phyloP scores from a whole-genome alignment of 2,329 filamentous ascomycete species.

The Xylariaceae sp. region DNA sequence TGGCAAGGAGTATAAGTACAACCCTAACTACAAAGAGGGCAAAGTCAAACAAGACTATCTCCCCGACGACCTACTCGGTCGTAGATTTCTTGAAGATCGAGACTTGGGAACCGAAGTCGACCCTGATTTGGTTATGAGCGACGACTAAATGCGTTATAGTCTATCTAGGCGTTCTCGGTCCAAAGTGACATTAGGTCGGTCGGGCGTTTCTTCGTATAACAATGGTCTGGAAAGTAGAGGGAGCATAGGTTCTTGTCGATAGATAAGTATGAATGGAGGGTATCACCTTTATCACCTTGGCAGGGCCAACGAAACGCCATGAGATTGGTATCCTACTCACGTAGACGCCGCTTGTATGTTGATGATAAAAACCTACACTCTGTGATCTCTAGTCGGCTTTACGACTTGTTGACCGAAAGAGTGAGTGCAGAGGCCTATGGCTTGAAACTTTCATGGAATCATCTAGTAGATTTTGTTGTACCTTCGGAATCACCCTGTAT shows the following conservation, averaged over 20 bases:
- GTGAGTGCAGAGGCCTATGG: not conserved
- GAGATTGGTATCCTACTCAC: not conserved
- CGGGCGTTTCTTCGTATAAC: not conserved
- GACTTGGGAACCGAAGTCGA: conserved; percentile 79
- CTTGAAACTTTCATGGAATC: too few relatives aligned
- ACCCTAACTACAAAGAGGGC: conserved; percentile 81
- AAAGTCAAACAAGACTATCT: conserved; percentile 83
- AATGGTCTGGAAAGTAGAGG: not conserved
- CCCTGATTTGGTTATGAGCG: conserved; percentile 51
- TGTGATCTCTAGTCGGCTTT: not conserved
- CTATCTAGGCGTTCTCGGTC: not conserved
- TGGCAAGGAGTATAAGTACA: conserved; percentile 92
- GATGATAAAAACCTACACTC: not conserved
- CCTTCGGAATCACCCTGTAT: too few relatives aligned
- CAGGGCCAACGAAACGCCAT: not conserved
- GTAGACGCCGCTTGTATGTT: conserved; percentile 7
- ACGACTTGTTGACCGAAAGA: not conserved
- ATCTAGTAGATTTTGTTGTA: too few relatives aligned
- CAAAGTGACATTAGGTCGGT: not conserved
- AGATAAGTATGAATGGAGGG: not conserved
- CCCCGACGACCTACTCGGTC: conserved; percentile 66
- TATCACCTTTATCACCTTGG: not conserved
- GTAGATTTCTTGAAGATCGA: conserved; percentile 69
- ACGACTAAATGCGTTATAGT: conserved; percentile 16
- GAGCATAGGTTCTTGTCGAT: not conserved